These are phyloP conservation scores for Purshia tridentata DNA, from an alignment of 306 rosid species.

Conservation along the genomic window DNA sequence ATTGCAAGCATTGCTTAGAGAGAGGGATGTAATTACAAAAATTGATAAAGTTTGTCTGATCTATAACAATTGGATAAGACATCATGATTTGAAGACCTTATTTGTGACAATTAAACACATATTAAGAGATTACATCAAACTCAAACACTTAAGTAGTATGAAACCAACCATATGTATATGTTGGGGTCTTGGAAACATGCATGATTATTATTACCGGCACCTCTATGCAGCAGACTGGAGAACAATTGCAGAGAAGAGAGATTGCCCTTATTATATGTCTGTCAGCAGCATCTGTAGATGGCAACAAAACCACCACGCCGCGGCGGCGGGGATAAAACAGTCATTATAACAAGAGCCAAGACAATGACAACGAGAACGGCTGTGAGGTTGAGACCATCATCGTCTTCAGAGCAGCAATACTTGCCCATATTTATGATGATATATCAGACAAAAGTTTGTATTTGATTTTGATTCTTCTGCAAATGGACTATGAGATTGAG, in stretches of 20 bases:
- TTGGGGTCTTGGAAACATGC: background rate
- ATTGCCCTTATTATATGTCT: too few species aligned
- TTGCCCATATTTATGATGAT: conserved; percentile 17
- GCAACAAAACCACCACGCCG: background rate
- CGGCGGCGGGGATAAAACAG: conserved; percentile 17
- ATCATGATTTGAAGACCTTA: background rate
- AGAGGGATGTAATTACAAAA: background rate
- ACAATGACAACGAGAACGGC: conserved; percentile 26
- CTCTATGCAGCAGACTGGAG: background rate
- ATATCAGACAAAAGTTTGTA: background rate
- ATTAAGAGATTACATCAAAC: background rate
- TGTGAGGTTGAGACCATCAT: conserved; percentile 16
- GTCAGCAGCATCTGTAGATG: conserved; percentile 18
- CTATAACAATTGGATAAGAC: background rate
- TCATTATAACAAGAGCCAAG: conserved; percentile 22
- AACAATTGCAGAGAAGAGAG: background rate
- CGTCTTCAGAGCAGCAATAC: conserved; percentile 23
- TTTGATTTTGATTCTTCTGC: too few species aligned
- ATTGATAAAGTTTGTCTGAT: background rate
- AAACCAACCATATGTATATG: background rate
- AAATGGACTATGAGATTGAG: background rate
- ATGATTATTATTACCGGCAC: background rate
- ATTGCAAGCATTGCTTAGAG: background rate
- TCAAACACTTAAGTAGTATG: background rate
- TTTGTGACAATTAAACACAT: background rate